Percentiles rank a stretch among this genome's conserved stretches.
Conservation (phyloP, 306 rosid species). For the Sicyos edulis region DNA sequence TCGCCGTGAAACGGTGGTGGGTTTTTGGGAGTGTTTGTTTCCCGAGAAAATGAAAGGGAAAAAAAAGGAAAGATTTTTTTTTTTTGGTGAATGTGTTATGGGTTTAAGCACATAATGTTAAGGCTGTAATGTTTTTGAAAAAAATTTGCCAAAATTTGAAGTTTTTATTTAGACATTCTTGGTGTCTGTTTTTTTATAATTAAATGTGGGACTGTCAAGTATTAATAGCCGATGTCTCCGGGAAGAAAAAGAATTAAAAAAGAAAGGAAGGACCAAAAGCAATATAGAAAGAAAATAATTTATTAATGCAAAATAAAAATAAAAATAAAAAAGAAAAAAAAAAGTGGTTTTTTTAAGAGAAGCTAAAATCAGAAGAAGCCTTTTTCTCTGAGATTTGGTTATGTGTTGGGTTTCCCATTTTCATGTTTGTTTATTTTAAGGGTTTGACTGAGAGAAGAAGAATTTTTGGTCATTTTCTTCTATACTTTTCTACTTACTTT, state of each 20-base stretch:
- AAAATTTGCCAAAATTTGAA: slow-evolving; percentile 21
- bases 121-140: no score
- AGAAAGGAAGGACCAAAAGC: background rate
- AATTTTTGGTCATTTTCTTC: no score
- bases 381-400: slow-evolving; percentile 6
- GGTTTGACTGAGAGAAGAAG: no score
- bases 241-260: slow-evolving; percentile 22
- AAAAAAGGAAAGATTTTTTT: no score
- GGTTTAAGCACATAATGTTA: no score
- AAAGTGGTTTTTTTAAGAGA: background rate
- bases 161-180: slow-evolving; percentile 22
- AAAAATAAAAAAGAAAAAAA: background rate
- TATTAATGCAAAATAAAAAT: no score
- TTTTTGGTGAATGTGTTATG: slow-evolving; percentile 54
- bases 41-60: slow-evolving; percentile 23
- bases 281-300: no score
- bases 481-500: no score
- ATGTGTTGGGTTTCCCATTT: background rate
- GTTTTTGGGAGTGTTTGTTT: slow-evolving; percentile 22
- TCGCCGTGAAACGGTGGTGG: slow-evolving; percentile 16
- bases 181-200: slow-evolving; percentile 25
- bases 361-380: background rate
- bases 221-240: slow-evolving; percentile 67
- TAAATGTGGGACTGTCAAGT: slow-evolving; percentile 41
- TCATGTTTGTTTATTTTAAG: background rate